Base-by-base conservation (phyloP, 2,329 filamentous ascomycete genomes). In the Aureobasidium sp. region DNA sequence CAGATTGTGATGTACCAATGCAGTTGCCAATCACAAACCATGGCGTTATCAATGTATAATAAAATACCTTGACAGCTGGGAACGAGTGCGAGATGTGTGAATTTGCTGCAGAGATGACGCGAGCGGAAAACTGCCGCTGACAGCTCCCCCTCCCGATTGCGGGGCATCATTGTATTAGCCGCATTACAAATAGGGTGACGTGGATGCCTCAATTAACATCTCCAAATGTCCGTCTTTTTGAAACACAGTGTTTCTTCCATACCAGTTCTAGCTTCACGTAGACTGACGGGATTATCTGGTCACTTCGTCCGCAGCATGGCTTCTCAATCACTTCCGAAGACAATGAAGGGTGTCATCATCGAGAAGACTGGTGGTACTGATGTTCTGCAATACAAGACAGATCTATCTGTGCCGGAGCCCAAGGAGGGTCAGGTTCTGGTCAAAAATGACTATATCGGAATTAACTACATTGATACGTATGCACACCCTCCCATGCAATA, bases 401-500 rank as follows among this genome's bases (percentile, higher is more conserved):
- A 90, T 69, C 73, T 91, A 3, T 86, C 88, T 5, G 83, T 96
- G 1, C 90, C 91, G 0, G 76, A 80, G 54, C 83, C 82, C 2
- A 78, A 83, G 39, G 83, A 86, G 16, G 86, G 85, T 62, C 81
- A 96, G 67, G 75, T 96, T 27, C 82, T 96, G 4, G 83, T 96
- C 63, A 88, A 87, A 75, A 96, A 96, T 74, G 84, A 87, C 65
- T 89, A 83, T 71, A 81, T 88, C 53, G 92, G 91, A 63, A 79
- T 96, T 64, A 96, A 96, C 76, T 96, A 83, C 76, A 95, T 96
- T 69, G 92, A 96, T 75, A 96, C 83, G 81, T 86, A 73, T 68
- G 76, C 27, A 59, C 13, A 34, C 34, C 2, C 62, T 37, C 52
- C 41, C 48, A 15, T 58, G 32, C 34, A 34, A 64, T 53, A 64